Percentiles rank a stretch among this genome's conserved stretches.
Evolutionary conservation across 2,329 filamentous ascomycete genomes (phyloP).

Genomic region (Chlorencoelia australis): DNA sequence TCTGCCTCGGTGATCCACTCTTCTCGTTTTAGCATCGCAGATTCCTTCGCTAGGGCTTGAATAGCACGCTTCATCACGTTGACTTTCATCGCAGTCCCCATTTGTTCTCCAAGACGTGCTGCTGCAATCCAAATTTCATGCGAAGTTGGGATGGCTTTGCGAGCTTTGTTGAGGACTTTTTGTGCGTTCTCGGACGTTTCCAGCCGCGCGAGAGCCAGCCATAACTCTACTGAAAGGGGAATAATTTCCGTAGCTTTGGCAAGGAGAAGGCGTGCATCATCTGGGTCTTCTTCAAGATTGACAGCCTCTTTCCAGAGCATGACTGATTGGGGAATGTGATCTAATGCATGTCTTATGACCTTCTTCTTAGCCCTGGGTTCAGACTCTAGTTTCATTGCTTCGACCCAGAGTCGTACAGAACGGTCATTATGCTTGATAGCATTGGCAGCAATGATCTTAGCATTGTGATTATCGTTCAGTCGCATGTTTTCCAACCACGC

Average conservation of each 20-base stretch:
- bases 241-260: slow-evolving; percentile 95
- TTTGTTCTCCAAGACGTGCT: slow-evolving; percentile 79
- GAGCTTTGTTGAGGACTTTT: slow-evolving; percentile 87
- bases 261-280: slow-evolving; percentile 77
- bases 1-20: slow-evolving; percentile 96
- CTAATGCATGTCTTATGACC: slow-evolving; percentile 81
- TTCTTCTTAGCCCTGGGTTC: slow-evolving; percentile 80
- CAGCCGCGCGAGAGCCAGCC: slow-evolving; percentile 84
- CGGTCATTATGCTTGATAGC: slow-evolving; percentile 86
- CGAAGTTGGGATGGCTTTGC: slow-evolving; percentile 86
- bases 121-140: slow-evolving; percentile 97
- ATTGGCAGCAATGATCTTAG: slow-evolving; percentile 88
- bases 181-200: slow-evolving; percentile 88
- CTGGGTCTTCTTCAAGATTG: slow-evolving; percentile 83
- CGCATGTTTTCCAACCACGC: slow-evolving; percentile 95
- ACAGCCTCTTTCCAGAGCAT: slow-evolving; percentile 97
- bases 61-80: slow-evolving; percentile 94
- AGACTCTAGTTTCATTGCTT: slow-evolving; percentile 86
- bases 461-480: slow-evolving; percentile 83
- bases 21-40: slow-evolving; percentile 93
- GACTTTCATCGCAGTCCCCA: slow-evolving; percentile 66
- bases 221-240: slow-evolving; percentile 84
- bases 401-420: slow-evolving; percentile 85
- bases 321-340: slow-evolving; percentile 89
- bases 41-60: slow-evolving; percentile 78